phyloP scores from a whole-genome alignment of 23 red algal species.

The Cyanidioschyzon merolae region DNA sequence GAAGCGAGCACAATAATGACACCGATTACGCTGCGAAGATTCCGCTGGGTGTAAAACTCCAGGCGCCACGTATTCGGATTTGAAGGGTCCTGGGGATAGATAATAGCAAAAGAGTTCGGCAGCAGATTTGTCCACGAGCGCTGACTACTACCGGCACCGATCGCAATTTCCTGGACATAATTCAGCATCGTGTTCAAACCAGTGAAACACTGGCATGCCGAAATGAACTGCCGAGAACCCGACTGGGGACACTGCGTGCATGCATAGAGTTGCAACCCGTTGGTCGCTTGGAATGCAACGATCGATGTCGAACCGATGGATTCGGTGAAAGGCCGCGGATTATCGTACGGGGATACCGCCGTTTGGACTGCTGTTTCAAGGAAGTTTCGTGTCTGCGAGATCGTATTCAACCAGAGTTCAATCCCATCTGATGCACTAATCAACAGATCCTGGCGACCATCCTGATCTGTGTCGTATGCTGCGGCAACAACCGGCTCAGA shows the following conservation, averaged over 20 bases:
- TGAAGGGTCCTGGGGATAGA: conserved; percentile 48
- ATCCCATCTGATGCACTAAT: conserved; percentile 32
- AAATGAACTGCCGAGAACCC: conserved; percentile 22
- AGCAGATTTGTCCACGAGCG: conserved; percentile 78
- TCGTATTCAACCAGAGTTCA: conserved; percentile 61
- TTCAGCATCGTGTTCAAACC: conserved; percentile 74
- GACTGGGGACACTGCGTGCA: conserved; percentile 81
- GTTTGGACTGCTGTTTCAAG: conserved; percentile 62
- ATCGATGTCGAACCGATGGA: conserved; percentile 64
- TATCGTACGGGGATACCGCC: conserved; percentile 19
- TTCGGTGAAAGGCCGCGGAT: conserved; percentile 39
- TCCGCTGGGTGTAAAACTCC: conserved; percentile 82
- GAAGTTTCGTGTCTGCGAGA: conserved; percentile 24
- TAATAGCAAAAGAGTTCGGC: conserved; percentile 90
- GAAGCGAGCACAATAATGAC: conserved; percentile 49
- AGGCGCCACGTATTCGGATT: conserved; percentile 60
- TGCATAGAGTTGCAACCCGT: conserved; percentile 22
- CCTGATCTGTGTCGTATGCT: conserved; percentile 75
- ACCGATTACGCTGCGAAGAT: conserved; percentile 68
- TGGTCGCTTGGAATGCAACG: conserved; percentile 38
- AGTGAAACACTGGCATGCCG: conserved; percentile 60
- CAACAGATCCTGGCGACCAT: conserved; percentile 75
- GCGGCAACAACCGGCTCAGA: conserved; percentile 28
- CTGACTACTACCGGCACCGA: conserved; percentile 39
- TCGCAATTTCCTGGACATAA: conserved; percentile 74